Percentiles rank a stretch among this genome's conserved stretches.
phyloP scores from a whole-genome alignment of 1,139 yeast genomes.

The Blastobotrys serpentis region DNA sequence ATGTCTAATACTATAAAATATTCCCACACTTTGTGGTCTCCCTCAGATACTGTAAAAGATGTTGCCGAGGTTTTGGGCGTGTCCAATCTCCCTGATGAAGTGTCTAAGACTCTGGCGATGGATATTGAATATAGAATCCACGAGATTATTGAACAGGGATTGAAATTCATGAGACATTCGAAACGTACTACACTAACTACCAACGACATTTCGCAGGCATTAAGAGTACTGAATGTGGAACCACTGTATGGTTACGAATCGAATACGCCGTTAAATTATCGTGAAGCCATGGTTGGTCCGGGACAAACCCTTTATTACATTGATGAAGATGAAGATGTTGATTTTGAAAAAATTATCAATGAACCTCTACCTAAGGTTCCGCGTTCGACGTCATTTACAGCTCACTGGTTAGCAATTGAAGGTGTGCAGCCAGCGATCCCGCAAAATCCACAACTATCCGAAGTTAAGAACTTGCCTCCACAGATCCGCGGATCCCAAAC shows the following conservation, averaged over 20 bases:
- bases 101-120: constrained; percentile 94
- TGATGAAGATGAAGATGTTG: constrained; percentile 87
- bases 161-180: constrained; percentile 93
- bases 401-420: constrained; percentile 98
- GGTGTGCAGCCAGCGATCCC: constrained; percentile 98
- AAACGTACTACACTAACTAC: constrained; percentile 81
- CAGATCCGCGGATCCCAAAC: constrained; percentile 44
- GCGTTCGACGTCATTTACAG: constrained; percentile 85
- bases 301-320: constrained; percentile 92
- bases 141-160: constrained; percentile 92
- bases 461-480: constrained; percentile 42
- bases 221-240: constrained; percentile 84
- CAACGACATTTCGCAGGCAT: constrained; percentile 75
- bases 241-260: constrained; percentile 49
- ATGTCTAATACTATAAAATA: constrained; percentile 43
- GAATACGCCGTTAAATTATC: constrained; percentile 58
- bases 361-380: constrained; percentile 96
- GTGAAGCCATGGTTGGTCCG: constrained; percentile 85
- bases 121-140: constrained; percentile 96
- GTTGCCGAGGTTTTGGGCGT: constrained; percentile 92
- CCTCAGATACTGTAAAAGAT: constrained; percentile 93
- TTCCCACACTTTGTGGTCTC: constrained; percentile 96
- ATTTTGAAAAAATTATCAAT: constrained; percentile 88
- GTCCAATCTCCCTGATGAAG: constrained; percentile 78
- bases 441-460: constrained; percentile 83